These are phyloP conservation scores for Paecilomyces sp. DNA, from an alignment of 2,329 filamentous ascomycete species.

Conservation along the genomic window DNA sequence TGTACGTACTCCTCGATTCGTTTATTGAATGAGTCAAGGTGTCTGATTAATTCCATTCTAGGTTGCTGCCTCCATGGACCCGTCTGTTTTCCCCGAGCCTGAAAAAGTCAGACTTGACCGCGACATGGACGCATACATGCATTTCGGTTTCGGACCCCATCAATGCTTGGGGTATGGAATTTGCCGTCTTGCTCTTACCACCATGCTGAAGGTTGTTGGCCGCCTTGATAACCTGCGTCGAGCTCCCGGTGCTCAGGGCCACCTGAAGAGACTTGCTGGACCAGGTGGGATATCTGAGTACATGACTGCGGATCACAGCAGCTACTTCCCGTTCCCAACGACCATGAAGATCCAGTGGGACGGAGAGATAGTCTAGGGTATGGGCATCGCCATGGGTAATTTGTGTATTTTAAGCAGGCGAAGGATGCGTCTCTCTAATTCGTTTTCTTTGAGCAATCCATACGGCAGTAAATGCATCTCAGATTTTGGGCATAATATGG, in stretches of 20 bases:
- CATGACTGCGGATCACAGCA: constrained; percentile 37
- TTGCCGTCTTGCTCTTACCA: constrained; percentile 25
- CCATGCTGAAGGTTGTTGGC: constrained; percentile 35
- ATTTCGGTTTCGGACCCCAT: constrained; percentile 58
- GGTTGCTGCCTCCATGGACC: constrained; percentile 29
- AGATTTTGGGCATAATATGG: too few species aligned
- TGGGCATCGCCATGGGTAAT: constrained; percentile 12
- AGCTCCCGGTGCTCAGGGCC: constrained; percentile 32
- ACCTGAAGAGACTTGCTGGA: constrained; percentile 31
- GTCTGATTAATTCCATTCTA: constrained; percentile 6
- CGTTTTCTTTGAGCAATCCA: neutral
- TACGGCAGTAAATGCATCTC: too few species aligned
- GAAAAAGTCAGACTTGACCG: constrained; percentile 53
- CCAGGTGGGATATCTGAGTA: constrained; percentile 36
- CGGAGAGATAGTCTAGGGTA: constrained; percentile 15
- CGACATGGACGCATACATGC: constrained; percentile 56
- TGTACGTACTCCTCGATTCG: constrained; percentile 15
- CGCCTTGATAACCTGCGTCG: constrained; percentile 35
- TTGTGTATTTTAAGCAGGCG: neutral
- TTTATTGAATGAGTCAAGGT: neutral
- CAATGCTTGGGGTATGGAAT: constrained; percentile 48
- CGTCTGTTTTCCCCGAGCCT: constrained; percentile 30
- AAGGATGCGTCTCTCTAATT: neutral
- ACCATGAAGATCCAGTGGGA: constrained; percentile 41
- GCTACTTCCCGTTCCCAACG: constrained; percentile 35